phyloP scores from a whole-genome alignment of 805 yeast genomes.

The Ogataea parapolymorpha region DNA sequence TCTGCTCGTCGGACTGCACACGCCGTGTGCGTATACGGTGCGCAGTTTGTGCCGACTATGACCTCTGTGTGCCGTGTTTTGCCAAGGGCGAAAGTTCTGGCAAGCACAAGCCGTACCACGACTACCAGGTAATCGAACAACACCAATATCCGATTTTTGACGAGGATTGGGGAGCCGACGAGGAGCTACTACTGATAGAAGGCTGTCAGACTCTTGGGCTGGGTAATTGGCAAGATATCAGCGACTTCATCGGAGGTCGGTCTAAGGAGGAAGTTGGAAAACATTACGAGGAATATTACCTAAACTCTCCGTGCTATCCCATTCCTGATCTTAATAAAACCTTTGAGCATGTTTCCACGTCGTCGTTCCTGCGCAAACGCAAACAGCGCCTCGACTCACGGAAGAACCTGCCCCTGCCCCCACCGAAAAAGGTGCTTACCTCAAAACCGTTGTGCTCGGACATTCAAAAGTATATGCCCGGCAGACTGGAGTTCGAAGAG shows the following conservation, averaged over 20 bases:
- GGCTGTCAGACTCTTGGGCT: constrained; percentile 90
- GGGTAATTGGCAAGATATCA: constrained; percentile 98
- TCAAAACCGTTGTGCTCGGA: constrained; percentile 97
- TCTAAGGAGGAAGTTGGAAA: constrained; percentile 86
- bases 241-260: constrained; percentile 92
- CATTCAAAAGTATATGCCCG: constrained; percentile 98
- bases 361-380: constrained; percentile 64
- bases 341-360: constrained; percentile 59
- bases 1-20: constrained; percentile 94
- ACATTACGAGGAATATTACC: constrained; percentile 73
- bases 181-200: constrained; percentile 81
- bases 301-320: constrained; percentile 74
- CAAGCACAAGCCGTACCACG: constrained; percentile 91
- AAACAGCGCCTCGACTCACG: constrained; percentile 71
- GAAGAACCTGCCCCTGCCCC: constrained; percentile 71
- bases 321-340: constrained; percentile 80
- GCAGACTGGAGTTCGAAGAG: constrained; percentile 92
- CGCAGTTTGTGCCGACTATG: constrained; percentile 91
- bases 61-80: constrained; percentile 97
- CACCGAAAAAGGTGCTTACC: constrained; percentile 83
- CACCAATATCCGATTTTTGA: constrained; percentile 91
- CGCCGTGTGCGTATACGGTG: constrained; percentile 86
- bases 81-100: constrained; percentile 78
- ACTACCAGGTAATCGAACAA: constrained; percentile 87
- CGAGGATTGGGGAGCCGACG: constrained; percentile 97